Evolutionary conservation across 2,329 filamentous ascomycete species (phyloP), one percentile per base, ranked within the genome.

Genomic region (Ophiosphaerella herpotricha): DNA sequence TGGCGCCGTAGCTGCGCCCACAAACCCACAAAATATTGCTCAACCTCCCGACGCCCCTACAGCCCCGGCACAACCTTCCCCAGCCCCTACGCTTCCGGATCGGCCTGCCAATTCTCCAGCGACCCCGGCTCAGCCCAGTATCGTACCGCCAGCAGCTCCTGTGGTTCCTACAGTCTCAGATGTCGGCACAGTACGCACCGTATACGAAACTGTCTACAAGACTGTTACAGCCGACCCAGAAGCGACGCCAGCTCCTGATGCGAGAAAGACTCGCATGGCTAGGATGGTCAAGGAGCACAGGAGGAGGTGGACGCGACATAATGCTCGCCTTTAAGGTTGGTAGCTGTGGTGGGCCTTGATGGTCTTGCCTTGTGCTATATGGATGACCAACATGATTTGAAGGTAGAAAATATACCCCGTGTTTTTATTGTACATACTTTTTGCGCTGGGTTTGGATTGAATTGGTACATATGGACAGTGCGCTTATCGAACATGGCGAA

Each of bases 231-330:
- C 48, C 14, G 47, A 42, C 8, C 39, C 56, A 4, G 44, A 38
- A 23, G 52, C 43, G 4, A 61, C 59, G 14, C 48, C 57, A 5
- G 40, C 46, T 4, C 47, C 48, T 12, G 52, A 43, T 6, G 36
- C 49, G 36, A 48, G 33, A 7, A 55, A 54, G 35, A 51, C 40
- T 7, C 46, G 52, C 12, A 54, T 54, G 39, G 57, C 52, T n/a
- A 54, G 60, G 21, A 54, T 54, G 24, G 23, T 61, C 21, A 48
- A 48, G 16, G 55, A 62, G 42, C 57, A 62, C 29, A 55, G 58
- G 38, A 46, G 56, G 35, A 55, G 53, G 39, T 32, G 46, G 18
- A 52, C 46, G n/a, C 52, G 50, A 21, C 60, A 61, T 14, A 50
- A 63, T 23, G 57, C 57, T 1, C 41, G 52, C 14, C 18, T 46